Base-by-base conservation (phyloP, 495 filamentous ascomycete genomes). In the Tuber umbilicatum region DNA sequence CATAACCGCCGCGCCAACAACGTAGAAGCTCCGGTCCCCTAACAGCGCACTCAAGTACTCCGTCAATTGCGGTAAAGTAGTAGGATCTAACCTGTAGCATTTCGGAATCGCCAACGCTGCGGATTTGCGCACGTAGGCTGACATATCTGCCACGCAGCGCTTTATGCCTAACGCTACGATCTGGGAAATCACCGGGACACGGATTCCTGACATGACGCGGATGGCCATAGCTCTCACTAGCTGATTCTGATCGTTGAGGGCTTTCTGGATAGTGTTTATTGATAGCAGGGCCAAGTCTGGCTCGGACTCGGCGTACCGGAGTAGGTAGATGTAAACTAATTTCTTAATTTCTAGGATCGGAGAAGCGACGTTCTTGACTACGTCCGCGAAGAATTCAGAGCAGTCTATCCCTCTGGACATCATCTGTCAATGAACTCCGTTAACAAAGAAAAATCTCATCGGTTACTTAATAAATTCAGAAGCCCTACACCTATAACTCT, bases 221-320 rank as follows among this genome's bases (percentile, higher is more conserved):
- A 99, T 87, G 4, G 95, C 95, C 84, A 98, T 90, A 21, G 94
- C 93, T 73, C 95, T 89, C 7, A 97, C 89, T 81, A 96, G 91
- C 9, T 94, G 93, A 82, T 93, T 97, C 72, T 90, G 86, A 84
- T 97, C 95, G 21, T 93, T 95, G 60, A 99, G 88, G 37, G 94
- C 94, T 83, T 97, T 97, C 82, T 98, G 95, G 78, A 99, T 97
- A 19, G 94, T 94, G 84, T 99, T 99, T 86, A 99, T 97, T 60
- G 94, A 96, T 31, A 99, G 87, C 16, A 99, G 87, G 69, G 96
- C 94, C 41, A 97, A 91, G 83, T 99, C 95, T 47, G 94, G 95
- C 78, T 97, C 94, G 64, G 91, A 88, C 82, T 97, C 95, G 81
- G 95, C 94, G 88, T 98, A 93, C 81, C 94, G 91, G 75, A 97